Base-by-base conservation (phyloP, 768 basidiomycete species). In the Coprinellus aureogranulatus region DNA sequence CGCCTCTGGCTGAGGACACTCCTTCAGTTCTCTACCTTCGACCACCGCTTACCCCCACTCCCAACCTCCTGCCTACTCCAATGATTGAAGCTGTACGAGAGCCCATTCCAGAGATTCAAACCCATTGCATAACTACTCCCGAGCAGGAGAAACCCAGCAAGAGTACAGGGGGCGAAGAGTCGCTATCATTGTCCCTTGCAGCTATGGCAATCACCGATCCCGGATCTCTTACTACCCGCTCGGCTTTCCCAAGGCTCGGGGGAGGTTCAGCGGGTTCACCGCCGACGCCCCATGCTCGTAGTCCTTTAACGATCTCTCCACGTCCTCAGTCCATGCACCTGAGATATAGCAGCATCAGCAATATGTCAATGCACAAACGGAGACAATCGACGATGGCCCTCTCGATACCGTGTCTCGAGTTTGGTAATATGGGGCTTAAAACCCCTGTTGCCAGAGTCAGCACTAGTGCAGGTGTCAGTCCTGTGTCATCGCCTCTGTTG, bases 371-470 rank as follows among this genome's bases (percentile, higher is more conserved):
- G 23, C 57, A 57, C 39, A 39, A 37, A 39, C 25, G 56, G 39
- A 50, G 34, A 22, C 56, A 51, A 40, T 57, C 56, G 18, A 50
- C 56, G 11, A 57, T 57, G 27, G 49, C 18, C 37, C 37, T 57
- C 18, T 28, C 27, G 14, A 23, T 51, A 34, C n/a, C 42, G n/a
- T 3, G 51, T 22, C 4, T 20, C 26, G 26, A 28, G 18, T 52
- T 25, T 20, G 37, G 37, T 28, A 4, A 18, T 45, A 14, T 27
- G 20, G 23, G 41, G 5, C 2, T 52, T 42, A 16, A 31, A 31
- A 16, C 18, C 16, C 16, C 48, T 39, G 30, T 57, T 31, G 22
- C 55, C 55, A 8, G 34, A 14, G 14, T 34, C 14, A 6, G 34
- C 34, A 34, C 10, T n/a, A 44, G 41, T 44, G 41, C 41, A 8